These are phyloP conservation scores for Chlamydomonas schloesseri DNA, from an alignment of 139 green algal genomes.

Conservation along the genomic window DNA sequence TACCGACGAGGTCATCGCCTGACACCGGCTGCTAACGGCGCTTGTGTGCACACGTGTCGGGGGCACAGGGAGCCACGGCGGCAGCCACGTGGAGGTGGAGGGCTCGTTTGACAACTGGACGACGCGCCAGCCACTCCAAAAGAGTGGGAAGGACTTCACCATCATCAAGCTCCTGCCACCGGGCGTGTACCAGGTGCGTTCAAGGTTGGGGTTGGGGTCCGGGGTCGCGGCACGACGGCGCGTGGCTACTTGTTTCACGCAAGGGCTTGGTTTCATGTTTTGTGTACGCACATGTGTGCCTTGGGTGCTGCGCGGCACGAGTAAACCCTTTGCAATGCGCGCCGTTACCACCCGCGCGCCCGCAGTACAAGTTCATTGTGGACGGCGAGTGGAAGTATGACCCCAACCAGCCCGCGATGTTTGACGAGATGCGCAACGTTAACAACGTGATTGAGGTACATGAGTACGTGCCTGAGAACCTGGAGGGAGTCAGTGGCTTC, in stretches of 20 bases:
- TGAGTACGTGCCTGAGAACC: constrained; percentile 96
- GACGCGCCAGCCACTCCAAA: constrained; percentile 84
- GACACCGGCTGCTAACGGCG: not conserved
- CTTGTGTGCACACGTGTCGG: not conserved
- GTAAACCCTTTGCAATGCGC: too few species aligned
- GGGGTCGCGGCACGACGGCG: too few species aligned
- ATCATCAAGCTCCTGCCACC: constrained; percentile 96
- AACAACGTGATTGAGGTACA: constrained; percentile 99
- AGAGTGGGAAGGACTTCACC: constrained; percentile 93
- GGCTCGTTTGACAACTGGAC: constrained; percentile 98
- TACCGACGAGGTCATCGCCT: too few species aligned
- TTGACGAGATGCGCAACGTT: constrained; percentile 97
- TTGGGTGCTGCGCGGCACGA: too few species aligned
- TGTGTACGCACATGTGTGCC: too few species aligned
- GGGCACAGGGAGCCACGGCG: constrained; percentile 86
- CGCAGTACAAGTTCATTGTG: constrained; percentile 98
- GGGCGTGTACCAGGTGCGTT: constrained; percentile 90
- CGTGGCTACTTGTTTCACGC: too few species aligned
- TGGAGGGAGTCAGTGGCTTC: constrained; percentile 92
- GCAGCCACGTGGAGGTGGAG: constrained; percentile 91
- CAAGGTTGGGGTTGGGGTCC: too few species aligned
- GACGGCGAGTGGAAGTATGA: constrained; percentile 98
- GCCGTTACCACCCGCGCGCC: too few species aligned
- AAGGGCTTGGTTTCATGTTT: too few species aligned
- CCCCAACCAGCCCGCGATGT: constrained; percentile 95